These are phyloP conservation scores for Simplicillium aogashimaense DNA, from an alignment of 2,329 filamentous ascomycete genomes.

Conservation along the genomic window DNA sequence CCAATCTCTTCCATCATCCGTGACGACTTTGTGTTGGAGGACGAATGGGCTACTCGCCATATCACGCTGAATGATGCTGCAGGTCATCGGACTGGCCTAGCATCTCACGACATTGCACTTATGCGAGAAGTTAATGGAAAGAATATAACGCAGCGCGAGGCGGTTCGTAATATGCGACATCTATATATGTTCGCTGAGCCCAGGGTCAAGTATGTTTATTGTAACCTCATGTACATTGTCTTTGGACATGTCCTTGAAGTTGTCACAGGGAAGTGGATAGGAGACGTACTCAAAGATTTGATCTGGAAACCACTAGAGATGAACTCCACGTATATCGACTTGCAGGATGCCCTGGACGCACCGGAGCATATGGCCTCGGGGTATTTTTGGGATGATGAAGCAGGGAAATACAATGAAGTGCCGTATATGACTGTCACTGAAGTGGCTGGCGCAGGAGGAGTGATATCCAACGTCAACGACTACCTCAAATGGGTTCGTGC, in stretches of 20 bases:
- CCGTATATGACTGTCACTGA: conserved; percentile 18
- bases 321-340: conserved; percentile 22
- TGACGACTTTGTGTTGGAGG: conserved; percentile 40
- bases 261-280: conserved; percentile 18
- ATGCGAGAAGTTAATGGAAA: conserved; percentile 15
- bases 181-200: conserved; percentile 29
- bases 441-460: conserved; percentile 25
- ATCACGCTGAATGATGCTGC: conserved; percentile 45
- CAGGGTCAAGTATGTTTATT: conserved; percentile 30
- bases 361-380: conserved; percentile 21
- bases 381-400: conserved; percentile 22
- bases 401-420: conserved; percentile 10
- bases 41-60: conserved; percentile 33
- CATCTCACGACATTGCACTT: conserved; percentile 25
- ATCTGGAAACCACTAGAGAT: conserved; percentile 30
- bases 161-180: conserved; percentile 27
- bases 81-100: conserved; percentile 40
- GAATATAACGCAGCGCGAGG: conserved; percentile 7
- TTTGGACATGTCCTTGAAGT: conserved; percentile 28
- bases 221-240: conserved; percentile 33
- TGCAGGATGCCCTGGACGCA: conserved; percentile 8
- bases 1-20: conserved; percentile 34
- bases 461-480: conserved; percentile 26
- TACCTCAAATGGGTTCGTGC: conserved; percentile 20
- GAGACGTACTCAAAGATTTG: conserved; percentile 21